Percentiles rank a stretch among this genome's conserved stretches.
These are phyloP conservation scores for Melastoma candidum DNA, from an alignment of 441 rosid species.

Conservation along the genomic window DNA sequence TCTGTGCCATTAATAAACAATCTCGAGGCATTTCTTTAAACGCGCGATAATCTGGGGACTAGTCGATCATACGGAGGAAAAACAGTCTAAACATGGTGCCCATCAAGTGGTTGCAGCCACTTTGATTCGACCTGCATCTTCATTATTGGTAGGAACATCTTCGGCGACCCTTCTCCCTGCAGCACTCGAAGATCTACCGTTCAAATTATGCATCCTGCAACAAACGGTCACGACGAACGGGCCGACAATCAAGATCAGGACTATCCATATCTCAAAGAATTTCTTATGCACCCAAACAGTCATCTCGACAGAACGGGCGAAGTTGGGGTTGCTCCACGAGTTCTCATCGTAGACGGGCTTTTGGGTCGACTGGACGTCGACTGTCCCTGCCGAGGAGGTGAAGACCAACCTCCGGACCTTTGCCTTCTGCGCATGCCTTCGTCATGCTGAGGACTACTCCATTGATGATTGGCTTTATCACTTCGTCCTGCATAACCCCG, in stretches of 20 bases:
- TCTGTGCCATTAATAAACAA: too few species aligned
- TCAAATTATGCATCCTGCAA: slow-evolving; percentile 83
- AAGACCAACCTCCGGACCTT: slow-evolving; percentile 51
- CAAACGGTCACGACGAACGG: slow-evolving; percentile 60
- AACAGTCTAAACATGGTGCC: too few species aligned
- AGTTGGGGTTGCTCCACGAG: slow-evolving; percentile 73
- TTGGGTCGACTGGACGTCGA: slow-evolving; percentile 51
- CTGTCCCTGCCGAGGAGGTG: slow-evolving; percentile 91
- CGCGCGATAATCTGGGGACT: too few species aligned
- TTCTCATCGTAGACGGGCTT: slow-evolving; percentile 49
- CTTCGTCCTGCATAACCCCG: slow-evolving; percentile 46
- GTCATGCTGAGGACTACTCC: slow-evolving; percentile 61
- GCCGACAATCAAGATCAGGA: slow-evolving; percentile 80
- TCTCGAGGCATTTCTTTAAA: too few species aligned
- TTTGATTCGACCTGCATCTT: too few species aligned
- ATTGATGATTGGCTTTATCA: slow-evolving; percentile 72
- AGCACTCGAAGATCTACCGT: slow-evolving; percentile 62
- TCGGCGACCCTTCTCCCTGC: slow-evolving; percentile 41
- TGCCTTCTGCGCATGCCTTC: slow-evolving; percentile 64
- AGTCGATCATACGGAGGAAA: too few species aligned
- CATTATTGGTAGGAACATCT: slow-evolving; percentile 27
- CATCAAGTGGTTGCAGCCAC: too few species aligned
- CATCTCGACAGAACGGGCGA: slow-evolving; percentile 49
- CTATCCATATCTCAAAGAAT: slow-evolving; percentile 40
- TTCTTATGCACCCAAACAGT: slow-evolving; percentile 72